Conservation (phyloP, 345 rosid genomes). For the Draba incana region DNA sequence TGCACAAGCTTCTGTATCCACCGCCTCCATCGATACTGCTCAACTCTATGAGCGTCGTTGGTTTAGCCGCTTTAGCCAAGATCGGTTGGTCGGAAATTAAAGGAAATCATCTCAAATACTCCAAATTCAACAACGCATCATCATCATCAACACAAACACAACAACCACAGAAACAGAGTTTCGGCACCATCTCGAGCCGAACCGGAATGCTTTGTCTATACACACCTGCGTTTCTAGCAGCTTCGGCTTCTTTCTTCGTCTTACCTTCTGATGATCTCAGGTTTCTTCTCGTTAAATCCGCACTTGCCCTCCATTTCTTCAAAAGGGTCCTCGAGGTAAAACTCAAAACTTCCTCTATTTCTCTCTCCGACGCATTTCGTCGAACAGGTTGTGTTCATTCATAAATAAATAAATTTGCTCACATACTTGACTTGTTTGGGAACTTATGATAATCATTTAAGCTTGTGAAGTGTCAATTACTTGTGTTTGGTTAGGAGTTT, state of each 20-base stretch:
- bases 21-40: constrained; percentile 47
- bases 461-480: background rate
- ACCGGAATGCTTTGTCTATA: constrained; percentile 64
- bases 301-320: constrained; percentile 70
- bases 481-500: background rate
- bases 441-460: background rate
- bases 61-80: constrained; percentile 38
- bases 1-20: constrained; percentile 38
- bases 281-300: constrained; percentile 53
- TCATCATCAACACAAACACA: constrained; percentile 4
- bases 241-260: constrained; percentile 52
- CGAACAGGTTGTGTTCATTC: constrained; percentile 3
- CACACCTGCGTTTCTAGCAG: constrained; percentile 61
- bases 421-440: background rate
- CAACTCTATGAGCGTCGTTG: constrained; percentile 45
- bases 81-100: constrained; percentile 49
- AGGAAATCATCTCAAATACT: constrained; percentile 60
- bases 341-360: background rate
- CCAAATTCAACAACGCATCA: constrained; percentile 52
- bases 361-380: constrained; percentile 2
- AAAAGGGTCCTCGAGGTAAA: constrained; percentile 51
- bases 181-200: constrained; percentile 49
- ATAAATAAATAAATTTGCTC: background rate
- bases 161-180: background rate
- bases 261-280: constrained; percentile 52